Evolutionary conservation across 2,329 filamentous ascomycete genomes (phyloP), one percentile per base, ranked within the genome.

Genomic region (Pseudomassariella vexata): DNA sequence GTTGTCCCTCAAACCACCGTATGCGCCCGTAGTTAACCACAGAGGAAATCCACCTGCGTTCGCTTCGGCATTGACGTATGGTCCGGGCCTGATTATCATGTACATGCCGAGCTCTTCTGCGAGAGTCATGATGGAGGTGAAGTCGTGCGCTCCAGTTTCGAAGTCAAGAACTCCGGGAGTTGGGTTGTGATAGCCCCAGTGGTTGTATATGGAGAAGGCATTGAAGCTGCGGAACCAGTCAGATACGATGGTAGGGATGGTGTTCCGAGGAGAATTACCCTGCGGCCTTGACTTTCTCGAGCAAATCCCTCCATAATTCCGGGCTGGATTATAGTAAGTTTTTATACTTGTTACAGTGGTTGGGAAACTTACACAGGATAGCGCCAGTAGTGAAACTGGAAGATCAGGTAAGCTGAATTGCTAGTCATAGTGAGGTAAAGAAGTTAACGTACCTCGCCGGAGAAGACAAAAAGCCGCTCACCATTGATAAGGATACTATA

Each of bases 11-110:
- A 76, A 53, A 14, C 50, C 45, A 3, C 75, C 74, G 30, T 75
- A 74, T 17, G 61, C 73, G 25, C 75, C 76, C 1, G 76, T 79
- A 0, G 75, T 79, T 5, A 76, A 50, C 74, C 76, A 82, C 1
- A 76, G 56, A 0, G 77, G 73, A 35, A 78, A 74, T 0, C 77
- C 77, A 19, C 78, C 77, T 1, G 69, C 74, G 39, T 71, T 78
- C 3, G 73, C 64, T 47, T 81, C 78, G 1, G 76, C 77, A 39
- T 81, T 82, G 36, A 77, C 66, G 35, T 81, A 82, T 0, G 75
- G 75, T 0, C 76, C 76, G 1, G 75, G 73, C 0, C 76, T 61
- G 2, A 68, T 63, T 18, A 76, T 66, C 23, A 74, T 62, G 40
- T 74, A 76, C 23, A 76, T 53, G 3, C 71, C 72, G 16, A 73